These are phyloP conservation scores for Botrytis galanthina DNA, from an alignment of 2,329 filamentous ascomycete genomes.

Conservation along the genomic window DNA sequence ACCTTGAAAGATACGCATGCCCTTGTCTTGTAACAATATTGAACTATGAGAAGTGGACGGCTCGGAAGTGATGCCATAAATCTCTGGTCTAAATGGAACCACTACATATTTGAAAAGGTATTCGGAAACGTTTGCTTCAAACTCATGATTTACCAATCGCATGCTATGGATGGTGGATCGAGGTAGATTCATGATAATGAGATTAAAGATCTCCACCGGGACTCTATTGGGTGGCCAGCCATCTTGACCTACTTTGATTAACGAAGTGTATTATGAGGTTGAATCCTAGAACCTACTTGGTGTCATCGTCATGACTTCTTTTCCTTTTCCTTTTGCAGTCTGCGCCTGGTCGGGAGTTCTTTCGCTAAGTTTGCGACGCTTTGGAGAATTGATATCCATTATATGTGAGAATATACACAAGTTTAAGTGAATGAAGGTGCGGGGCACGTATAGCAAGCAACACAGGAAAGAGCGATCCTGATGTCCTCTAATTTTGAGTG, in stretches of 20 bases:
- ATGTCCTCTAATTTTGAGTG: not conserved
- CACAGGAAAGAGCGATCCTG: not conserved
- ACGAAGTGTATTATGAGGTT: not conserved
- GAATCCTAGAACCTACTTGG: not conserved
- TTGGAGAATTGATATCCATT: constrained; percentile 25
- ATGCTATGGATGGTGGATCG: constrained; percentile 58
- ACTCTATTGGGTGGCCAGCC: constrained; percentile 45
- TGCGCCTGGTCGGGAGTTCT: constrained; percentile 20
- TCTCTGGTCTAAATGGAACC: constrained; percentile 62
- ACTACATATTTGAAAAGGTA: constrained; percentile 62
- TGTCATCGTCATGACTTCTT: not conserved
- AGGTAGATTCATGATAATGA: constrained; percentile 54
- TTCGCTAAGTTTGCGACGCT: constrained; percentile 30
- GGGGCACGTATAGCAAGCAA: not conserved
- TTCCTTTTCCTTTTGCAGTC: constrained; percentile 16
- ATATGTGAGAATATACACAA: not conserved
- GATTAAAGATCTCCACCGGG: constrained; percentile 61
- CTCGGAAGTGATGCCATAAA: constrained; percentile 54
- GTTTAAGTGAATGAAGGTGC: not conserved
- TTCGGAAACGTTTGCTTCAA: constrained; percentile 56
- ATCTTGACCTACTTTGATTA: constrained; percentile 19
- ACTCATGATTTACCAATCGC: constrained; percentile 59
- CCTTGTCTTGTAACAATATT: constrained; percentile 43
- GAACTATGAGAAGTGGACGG: constrained; percentile 23
- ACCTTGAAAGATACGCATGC: constrained; percentile 59